Evolutionary conservation across 179 eudicot genomes (phyloP).

Genomic region (Dionaea muscipula): DNA sequence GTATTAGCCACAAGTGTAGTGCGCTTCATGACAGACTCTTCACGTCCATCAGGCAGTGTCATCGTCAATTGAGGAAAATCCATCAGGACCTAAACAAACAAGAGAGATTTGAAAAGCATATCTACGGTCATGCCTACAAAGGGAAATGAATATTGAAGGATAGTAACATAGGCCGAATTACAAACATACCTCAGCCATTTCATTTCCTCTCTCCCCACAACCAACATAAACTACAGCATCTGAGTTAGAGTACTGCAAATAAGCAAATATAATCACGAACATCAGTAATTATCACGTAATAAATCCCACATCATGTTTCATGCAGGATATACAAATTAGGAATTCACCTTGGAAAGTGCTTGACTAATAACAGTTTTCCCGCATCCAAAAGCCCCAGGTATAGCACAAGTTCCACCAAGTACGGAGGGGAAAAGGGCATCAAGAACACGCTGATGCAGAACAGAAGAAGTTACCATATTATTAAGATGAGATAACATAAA

Average conservation of each 20-base stretch:
- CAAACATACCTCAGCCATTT: slow-evolving; percentile 88
- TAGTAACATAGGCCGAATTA: slow-evolving; percentile 2
- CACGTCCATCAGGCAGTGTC: slow-evolving; percentile 99
- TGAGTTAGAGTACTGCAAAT: slow-evolving; percentile 86
- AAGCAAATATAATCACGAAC: slow-evolving; percentile 8
- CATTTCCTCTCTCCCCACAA: slow-evolving; percentile 99
- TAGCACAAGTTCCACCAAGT: slow-evolving; percentile 99
- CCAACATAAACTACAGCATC: slow-evolving; percentile 99
- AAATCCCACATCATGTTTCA: not conserved
- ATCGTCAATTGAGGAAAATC: slow-evolving; percentile 99
- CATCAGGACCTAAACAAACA: slow-evolving; percentile 68
- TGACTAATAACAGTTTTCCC: slow-evolving; percentile 99
- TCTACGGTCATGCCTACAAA: not conserved
- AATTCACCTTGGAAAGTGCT: slow-evolving; percentile 84
- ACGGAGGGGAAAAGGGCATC: slow-evolving; percentile 99
- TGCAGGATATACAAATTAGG: not conserved
- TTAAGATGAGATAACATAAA: no score
- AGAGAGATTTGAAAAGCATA: slow-evolving; percentile 6
- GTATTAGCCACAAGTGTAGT: slow-evolving; percentile 98
- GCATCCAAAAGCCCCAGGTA: slow-evolving; percentile 99
- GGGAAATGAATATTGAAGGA: slow-evolving; percentile 4
- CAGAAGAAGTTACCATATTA: slow-evolving; percentile 5
- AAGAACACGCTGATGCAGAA: slow-evolving; percentile 68
- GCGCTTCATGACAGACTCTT: slow-evolving; percentile 98
- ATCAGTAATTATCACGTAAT: not conserved